These are phyloP conservation scores for Falciphora oryzae DNA, from an alignment of 2,329 filamentous ascomycete species.

Conservation along the genomic window DNA sequence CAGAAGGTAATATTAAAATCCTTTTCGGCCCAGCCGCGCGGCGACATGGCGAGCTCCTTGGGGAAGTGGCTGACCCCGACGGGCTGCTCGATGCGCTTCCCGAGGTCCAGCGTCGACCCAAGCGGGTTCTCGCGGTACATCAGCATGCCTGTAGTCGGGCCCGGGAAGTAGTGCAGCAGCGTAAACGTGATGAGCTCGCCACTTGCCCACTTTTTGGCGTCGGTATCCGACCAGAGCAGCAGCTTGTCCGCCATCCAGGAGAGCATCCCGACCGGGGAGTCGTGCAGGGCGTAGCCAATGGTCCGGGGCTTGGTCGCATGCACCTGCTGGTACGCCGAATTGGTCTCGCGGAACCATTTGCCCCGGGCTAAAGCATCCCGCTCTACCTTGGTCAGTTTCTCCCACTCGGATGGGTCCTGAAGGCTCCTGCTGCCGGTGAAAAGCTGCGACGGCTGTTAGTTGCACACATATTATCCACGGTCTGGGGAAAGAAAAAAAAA, in stretches of 20 bases:
- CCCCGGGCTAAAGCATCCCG: no score
- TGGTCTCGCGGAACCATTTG: no score
- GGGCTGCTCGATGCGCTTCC: constrained; percentile 13
- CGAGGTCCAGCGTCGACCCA: no score
- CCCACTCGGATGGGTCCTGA: no score
- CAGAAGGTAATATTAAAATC: constrained; percentile 32
- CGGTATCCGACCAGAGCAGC: background rate
- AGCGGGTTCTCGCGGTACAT: constrained; percentile 14
- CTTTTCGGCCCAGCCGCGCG: constrained; percentile 26
- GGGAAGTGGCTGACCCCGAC: constrained; percentile 13
- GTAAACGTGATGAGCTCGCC: constrained; percentile 20
- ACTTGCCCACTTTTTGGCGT: constrained; percentile 9
- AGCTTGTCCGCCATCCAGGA: constrained; percentile 9
- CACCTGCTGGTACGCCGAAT: background rate
- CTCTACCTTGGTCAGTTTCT: no score
- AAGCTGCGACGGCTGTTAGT: no score
- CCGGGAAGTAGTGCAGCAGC: constrained; percentile 19
- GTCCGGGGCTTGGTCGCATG: constrained; percentile 22
- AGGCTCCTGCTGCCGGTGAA: no score
- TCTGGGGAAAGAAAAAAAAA: no score
- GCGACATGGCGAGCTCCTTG: constrained; percentile 33
- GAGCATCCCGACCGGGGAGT: constrained; percentile 25
- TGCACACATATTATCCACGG: no score
- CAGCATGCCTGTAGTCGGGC: constrained; percentile 14
- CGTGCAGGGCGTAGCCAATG: constrained; percentile 22